Evolutionary conservation across 2,329 filamentous ascomycete species (phyloP).

Genomic region (Pochonia chlamydosporia): DNA sequence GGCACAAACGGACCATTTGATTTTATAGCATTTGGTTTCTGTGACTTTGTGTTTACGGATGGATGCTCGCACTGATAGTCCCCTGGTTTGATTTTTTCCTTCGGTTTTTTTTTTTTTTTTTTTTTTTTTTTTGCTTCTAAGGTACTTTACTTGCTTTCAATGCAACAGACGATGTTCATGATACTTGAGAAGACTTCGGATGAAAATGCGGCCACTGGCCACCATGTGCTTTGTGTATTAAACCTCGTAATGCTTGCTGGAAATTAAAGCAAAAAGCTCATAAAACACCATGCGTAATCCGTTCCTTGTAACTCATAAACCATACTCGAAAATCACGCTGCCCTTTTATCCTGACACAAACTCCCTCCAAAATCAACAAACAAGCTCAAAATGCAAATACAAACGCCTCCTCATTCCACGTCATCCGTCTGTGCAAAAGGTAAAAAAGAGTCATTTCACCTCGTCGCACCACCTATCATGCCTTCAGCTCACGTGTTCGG

Average conservation of each 20-base stretch:
- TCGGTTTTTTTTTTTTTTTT: background rate
- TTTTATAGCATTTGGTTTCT: background rate
- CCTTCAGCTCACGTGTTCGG: conserved; percentile 55
- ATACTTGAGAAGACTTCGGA: no score
- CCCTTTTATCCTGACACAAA: background rate
- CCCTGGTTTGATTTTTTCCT: background rate
- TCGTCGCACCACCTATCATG: conserved; percentile 22
- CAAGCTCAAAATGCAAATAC: conserved; percentile 2
- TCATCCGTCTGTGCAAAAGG: no score
- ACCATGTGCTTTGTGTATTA: background rate
- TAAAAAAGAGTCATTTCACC: no score
- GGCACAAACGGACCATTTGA: background rate
- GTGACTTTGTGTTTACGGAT: background rate
- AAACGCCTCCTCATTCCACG: background rate
- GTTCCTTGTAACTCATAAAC: background rate
- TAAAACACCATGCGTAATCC: background rate
- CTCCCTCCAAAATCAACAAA: background rate
- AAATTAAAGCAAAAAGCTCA: no score
- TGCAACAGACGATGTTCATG: background rate
- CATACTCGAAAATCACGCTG: background rate
- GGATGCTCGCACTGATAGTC: background rate
- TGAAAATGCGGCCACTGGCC: background rate
- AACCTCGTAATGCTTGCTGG: background rate
- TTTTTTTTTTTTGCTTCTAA: background rate
- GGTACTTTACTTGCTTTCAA: background rate